Evolutionary conservation across 2,329 filamentous ascomycete genomes (phyloP), one percentile per base, ranked within the genome.

Genomic region (Dothideomycetes sp.): DNA sequence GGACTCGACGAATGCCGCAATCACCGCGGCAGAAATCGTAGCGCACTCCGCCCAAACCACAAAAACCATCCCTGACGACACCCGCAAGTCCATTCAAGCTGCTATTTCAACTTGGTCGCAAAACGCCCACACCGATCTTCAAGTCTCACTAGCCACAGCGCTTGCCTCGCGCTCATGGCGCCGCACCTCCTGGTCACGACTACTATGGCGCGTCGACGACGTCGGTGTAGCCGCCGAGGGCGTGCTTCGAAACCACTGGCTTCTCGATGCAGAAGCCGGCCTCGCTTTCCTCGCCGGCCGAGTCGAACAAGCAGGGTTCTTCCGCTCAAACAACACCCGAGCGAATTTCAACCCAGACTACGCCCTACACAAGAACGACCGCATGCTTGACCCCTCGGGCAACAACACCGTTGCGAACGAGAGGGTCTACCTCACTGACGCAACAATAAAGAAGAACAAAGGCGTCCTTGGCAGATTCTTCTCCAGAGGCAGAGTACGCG

Each of bases 141-240:
- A 86, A 46, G 73, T 81, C 37, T 75, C 87, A 49, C 74, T 95
- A 2, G 81, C 89, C 47, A 64, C 76, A 33, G 87, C 85, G 0
- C 89, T 95, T 50, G 68, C 73, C 0, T 78, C 83, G n/a, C 70
- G 66, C 14, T 70, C 78, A 30, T 95, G 89, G 89, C 74, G 77
- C 18, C 81, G 83, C 46, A 68, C 94, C 3, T 73, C 79, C 12
- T 96, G 89, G 88, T 95, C 86, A 82, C 94, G 94, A 58, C 72
- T 96, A 0, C 87, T 94, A 56, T 94, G 87, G 87, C 78, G 86
- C 15, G 87, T 91, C 17, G 89, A 96, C 55, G 89, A 95, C 52
- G 85, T 95, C 9, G 77, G 78, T 3, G 82, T 89, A 72, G 78
- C 94, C 40, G 79, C 83, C 3, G 76, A 78, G 1, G 83, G 91